Evolutionary conservation across 2,329 filamentous ascomycete species (phyloP).

Genomic region (Trichophyton schoenleinii): DNA sequence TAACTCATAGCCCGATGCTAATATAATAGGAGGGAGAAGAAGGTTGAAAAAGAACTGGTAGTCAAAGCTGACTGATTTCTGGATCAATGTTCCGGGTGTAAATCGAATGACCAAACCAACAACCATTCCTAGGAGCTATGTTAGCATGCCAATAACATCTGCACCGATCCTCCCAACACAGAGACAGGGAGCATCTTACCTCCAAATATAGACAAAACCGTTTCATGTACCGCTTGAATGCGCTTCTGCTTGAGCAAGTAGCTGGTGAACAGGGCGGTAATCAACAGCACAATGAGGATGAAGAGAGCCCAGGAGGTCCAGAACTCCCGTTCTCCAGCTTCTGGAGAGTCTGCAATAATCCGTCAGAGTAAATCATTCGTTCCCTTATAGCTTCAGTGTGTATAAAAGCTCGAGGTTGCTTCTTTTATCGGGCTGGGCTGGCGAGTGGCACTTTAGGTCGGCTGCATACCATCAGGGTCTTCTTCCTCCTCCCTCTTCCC

Average conservation of each 20-base stretch:
- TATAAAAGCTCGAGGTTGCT: not conserved
- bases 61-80: slow-evolving; percentile 87
- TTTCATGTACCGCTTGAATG: slow-evolving; percentile 95
- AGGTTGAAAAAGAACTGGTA: slow-evolving; percentile 99
- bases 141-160: not conserved
- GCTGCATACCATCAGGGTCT: slow-evolving; percentile 14
- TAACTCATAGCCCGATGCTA: slow-evolving; percentile 91
- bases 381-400: not conserved
- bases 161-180: not conserved
- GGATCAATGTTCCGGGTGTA: slow-evolving; percentile 67
- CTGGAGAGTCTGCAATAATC: slow-evolving; percentile 45
- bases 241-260: slow-evolving; percentile 94
- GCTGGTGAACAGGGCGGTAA: slow-evolving; percentile 88
- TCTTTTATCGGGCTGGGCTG: not conserved
- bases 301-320: slow-evolving; percentile 95
- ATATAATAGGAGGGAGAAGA: slow-evolving; percentile 92
- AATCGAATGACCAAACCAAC: slow-evolving; percentile 81
- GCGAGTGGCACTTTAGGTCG: not conserved
- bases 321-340: slow-evolving; percentile 84
- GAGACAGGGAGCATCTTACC: slow-evolving; percentile 38
- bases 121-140: slow-evolving; percentile 64
- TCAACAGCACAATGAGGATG: slow-evolving; percentile 88
- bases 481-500: slow-evolving; percentile 14
- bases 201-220: slow-evolving; percentile 94
- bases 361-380: not conserved